Evolutionary conservation across 768 basidiomycete species (phyloP).

Genomic region (Phanerodontia chrysosporium): DNA sequence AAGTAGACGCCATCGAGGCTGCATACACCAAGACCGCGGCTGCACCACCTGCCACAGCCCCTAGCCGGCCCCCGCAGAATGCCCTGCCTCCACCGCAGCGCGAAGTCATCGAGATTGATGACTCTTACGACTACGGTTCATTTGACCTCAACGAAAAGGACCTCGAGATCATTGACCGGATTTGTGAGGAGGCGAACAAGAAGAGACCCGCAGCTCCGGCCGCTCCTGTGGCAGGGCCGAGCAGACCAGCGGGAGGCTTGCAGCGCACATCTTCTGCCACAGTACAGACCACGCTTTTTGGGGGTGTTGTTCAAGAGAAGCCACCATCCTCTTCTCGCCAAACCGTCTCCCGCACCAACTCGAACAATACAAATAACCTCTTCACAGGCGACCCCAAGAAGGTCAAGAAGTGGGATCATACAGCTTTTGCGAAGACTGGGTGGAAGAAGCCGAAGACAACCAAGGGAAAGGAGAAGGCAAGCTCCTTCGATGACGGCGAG

Average conservation of each 20-base stretch:
- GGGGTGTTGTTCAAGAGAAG: slow-evolving; percentile 42
- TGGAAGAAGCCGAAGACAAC: slow-evolving; percentile 45
- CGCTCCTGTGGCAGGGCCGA: slow-evolving; percentile 40
- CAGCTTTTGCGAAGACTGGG: slow-evolving; percentile 80
- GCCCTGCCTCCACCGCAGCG: slow-evolving; percentile 4
- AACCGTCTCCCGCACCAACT: slow-evolving; percentile 39
- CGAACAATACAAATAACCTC: slow-evolving; percentile 25
- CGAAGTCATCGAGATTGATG: slow-evolving; percentile 36
- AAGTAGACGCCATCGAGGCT: slow-evolving; percentile 72
- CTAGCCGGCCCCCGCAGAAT: neutral
- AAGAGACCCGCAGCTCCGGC: slow-evolving; percentile 33
- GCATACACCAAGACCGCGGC: slow-evolving; percentile 33
- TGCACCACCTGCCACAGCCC: slow-evolving; percentile 18
- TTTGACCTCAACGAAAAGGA: slow-evolving; percentile 48
- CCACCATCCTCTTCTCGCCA: slow-evolving; percentile 17
- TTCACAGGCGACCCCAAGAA: slow-evolving; percentile 32
- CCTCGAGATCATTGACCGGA: slow-evolving; percentile 48
- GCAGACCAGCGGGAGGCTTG: slow-evolving; percentile 12
- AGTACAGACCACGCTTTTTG: slow-evolving; percentile 63
- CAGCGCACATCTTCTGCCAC: slow-evolving; percentile 33
- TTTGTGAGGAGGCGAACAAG: slow-evolving; percentile 39
- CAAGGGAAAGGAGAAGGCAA: slow-evolving; percentile 52
- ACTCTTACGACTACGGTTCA: slow-evolving; percentile 28
- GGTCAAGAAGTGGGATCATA: slow-evolving; percentile 89
- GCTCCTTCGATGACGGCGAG: slow-evolving; percentile 40